Evolutionary conservation across 2,329 filamentous ascomycete species (phyloP), one percentile per base, ranked within the genome.

Genomic region (Colletotrichum karsti): DNA sequence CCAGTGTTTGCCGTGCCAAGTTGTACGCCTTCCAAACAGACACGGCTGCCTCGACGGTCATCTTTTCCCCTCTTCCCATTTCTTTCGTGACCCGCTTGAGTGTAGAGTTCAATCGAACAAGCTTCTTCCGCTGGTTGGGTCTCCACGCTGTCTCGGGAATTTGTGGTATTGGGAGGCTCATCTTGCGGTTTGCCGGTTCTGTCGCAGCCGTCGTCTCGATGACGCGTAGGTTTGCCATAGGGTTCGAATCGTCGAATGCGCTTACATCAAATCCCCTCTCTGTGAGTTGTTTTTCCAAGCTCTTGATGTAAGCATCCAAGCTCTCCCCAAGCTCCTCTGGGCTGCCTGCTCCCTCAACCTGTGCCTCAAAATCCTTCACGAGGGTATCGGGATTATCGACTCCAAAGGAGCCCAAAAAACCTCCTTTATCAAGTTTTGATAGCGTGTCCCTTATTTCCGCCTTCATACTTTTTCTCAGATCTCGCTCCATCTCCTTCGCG

Each of bases 11-110:
- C 10, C 85, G 79, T 3, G 84, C 83, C 0, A 79, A 77, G 51
- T 82, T 81, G 72, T 90, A 90, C 10, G 79, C 78, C 68, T 82
- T 84, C 82, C 87, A 90, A 5, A 82, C 77, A 1, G 77, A 75
- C 26, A 75, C 76, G 20, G 84, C 77, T 4, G 78, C 79, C 69
- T 77, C 80, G 18, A 73, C 74, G 5, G 73, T 61, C 10, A 63
- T 41, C n/a, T 61, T 55, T 30, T 71, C 69, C 12, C 72, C 72
- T 20, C 74, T 73, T n/a, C 73, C 72, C 44, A 76, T 58, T 24
- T 80, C 72, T 26, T 73, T 74, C 9, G 72, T 72, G 10, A 77
- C 74, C 8, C 73, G 73, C 0, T 72, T 69, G 5, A 83, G 67
- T 4, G 72, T 62, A 0, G 70, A 46, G 63, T 83, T 83, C 28